Evolutionary conservation across 228 moss, liverwort and hornwort species (phyloP).

Genomic region (Sphagnum fallax): DNA sequence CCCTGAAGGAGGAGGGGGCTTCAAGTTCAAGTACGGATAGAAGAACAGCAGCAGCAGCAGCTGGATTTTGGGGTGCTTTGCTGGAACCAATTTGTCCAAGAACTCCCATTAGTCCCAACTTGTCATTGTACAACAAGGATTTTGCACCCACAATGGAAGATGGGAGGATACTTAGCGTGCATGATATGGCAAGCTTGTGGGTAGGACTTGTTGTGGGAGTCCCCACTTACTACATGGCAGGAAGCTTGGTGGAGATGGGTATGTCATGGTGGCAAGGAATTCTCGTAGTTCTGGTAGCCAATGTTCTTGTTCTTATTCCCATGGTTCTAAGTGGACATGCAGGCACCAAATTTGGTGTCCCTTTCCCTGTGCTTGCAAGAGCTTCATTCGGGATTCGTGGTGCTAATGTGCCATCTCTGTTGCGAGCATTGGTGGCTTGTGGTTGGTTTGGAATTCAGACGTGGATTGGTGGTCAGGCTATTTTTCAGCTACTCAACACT

Average conservation of each 20-base stretch:
- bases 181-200: slow-evolving; percentile 87
- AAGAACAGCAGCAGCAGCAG: no score
- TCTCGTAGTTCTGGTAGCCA: slow-evolving; percentile 61
- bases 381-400: slow-evolving; percentile 83
- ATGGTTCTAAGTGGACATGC: slow-evolving; percentile 86
- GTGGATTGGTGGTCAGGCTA: slow-evolving; percentile 88
- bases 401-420: slow-evolving; percentile 72
- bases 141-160: slow-evolving; percentile 64
- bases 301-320: slow-evolving; percentile 75
- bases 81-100: slow-evolving; percentile 63
- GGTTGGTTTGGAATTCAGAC: slow-evolving; percentile 97
- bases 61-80: slow-evolving; percentile 7
- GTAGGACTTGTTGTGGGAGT: slow-evolving; percentile 84
- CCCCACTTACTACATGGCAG: slow-evolving; percentile 94
- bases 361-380: slow-evolving; percentile 80
- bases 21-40: no score
- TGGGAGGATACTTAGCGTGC: slow-evolving; percentile 45
- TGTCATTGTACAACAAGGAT: slow-evolving; percentile 53
- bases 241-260: slow-evolving; percentile 91
- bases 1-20: no score
- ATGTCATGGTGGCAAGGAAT: slow-evolving; percentile 98
- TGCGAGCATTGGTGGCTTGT: slow-evolving; percentile 83
- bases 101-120: slow-evolving; percentile 49
- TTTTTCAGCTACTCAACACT: slow-evolving; percentile 60
- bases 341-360: slow-evolving; percentile 79